Percentiles rank a stretch among this genome's conserved stretches.
These are phyloP conservation scores for Fusarium papillatum DNA, from an alignment of 2,329 filamentous ascomycete species.

Conservation along the genomic window DNA sequence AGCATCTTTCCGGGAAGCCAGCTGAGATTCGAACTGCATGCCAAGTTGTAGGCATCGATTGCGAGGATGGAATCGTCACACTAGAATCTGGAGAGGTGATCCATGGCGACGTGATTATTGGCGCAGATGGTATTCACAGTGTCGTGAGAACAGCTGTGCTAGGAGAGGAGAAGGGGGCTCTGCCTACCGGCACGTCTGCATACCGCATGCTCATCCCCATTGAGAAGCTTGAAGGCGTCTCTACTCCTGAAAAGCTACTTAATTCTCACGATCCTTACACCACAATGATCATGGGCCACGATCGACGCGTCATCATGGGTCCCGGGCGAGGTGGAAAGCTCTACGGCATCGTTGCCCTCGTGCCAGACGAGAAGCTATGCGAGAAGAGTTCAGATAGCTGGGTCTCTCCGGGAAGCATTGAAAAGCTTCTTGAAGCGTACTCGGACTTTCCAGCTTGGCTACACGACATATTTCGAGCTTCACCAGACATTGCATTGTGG, in stretches of 20 bases:
- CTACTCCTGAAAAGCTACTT: constrained; percentile 21
- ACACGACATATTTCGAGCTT: not conserved
- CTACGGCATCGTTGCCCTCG: constrained; percentile 35
- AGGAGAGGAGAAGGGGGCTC: constrained; percentile 17
- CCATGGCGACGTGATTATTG: constrained; percentile 33
- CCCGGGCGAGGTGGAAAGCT: constrained; percentile 34
- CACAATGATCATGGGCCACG: constrained; percentile 38
- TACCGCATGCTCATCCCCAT: constrained; percentile 39
- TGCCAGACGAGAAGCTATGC: constrained; percentile 32
- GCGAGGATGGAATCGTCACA: constrained; percentile 30
- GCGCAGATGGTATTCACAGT: constrained; percentile 41
- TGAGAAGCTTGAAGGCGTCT: constrained; percentile 19
- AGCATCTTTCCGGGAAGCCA: constrained; percentile 19
- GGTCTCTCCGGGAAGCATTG: constrained; percentile 36
- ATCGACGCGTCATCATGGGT: constrained; percentile 39
- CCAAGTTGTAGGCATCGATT: constrained; percentile 28
- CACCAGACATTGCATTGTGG: not conserved
- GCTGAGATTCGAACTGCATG: constrained; percentile 29
- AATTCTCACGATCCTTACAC: constrained; percentile 25
- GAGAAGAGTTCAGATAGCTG: constrained; percentile 37
- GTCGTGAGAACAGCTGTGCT: constrained; percentile 34
- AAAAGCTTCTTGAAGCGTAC: constrained; percentile 33
- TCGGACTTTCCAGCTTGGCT: not conserved
- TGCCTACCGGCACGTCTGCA: constrained; percentile 37
- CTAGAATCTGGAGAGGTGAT: constrained; percentile 30